Conservation (phyloP, 2,329 filamentous ascomycete genomes). For the Coniochaeta sp. region DNA sequence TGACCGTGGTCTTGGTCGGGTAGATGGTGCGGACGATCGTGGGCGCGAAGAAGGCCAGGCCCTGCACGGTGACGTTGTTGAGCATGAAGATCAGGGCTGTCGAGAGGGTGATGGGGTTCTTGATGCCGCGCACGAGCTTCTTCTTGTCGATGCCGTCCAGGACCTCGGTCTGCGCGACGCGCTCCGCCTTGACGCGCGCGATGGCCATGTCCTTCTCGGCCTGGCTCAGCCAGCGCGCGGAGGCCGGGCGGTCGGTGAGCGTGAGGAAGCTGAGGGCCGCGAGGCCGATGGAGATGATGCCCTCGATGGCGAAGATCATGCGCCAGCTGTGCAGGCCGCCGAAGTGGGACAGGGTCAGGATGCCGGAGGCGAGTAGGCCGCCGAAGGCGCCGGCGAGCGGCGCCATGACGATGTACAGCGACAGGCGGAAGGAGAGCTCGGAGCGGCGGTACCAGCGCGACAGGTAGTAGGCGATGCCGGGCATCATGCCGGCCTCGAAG, state of each 20-base stretch:
- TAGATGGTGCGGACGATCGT: constrained; percentile 67
- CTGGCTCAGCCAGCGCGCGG: constrained; percentile 54
- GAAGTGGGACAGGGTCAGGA: constrained; percentile 49
- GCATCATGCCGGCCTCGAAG: constrained; percentile 58
- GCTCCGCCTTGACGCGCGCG: constrained; percentile 52
- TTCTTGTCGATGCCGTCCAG: constrained; percentile 38
- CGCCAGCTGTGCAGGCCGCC: constrained; percentile 52
- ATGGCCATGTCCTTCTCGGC: constrained; percentile 58
- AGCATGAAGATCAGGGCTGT: constrained; percentile 54
- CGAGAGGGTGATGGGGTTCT: constrained; percentile 45
- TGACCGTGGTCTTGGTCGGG: constrained; percentile 44
- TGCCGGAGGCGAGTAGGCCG: constrained; percentile 53
- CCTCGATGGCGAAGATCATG: constrained; percentile 68
- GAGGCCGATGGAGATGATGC: constrained; percentile 48
- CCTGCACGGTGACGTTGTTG: constrained; percentile 65
- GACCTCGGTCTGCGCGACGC: constrained; percentile 48
- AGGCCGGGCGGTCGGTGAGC: constrained; percentile 58
- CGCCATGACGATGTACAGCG: constrained; percentile 56
- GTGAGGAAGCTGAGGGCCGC: constrained; percentile 51
- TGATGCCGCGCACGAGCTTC: constrained; percentile 55
- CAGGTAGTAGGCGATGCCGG: constrained; percentile 57
- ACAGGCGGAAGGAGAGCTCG: constrained; percentile 53
- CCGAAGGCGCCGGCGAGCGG: constrained; percentile 58
- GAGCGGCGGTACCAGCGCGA: constrained; percentile 54
- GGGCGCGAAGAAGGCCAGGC: constrained; percentile 62